Conservation (phyloP, 805 yeast genomes). For the Cyberlindnera japonica region DNA sequence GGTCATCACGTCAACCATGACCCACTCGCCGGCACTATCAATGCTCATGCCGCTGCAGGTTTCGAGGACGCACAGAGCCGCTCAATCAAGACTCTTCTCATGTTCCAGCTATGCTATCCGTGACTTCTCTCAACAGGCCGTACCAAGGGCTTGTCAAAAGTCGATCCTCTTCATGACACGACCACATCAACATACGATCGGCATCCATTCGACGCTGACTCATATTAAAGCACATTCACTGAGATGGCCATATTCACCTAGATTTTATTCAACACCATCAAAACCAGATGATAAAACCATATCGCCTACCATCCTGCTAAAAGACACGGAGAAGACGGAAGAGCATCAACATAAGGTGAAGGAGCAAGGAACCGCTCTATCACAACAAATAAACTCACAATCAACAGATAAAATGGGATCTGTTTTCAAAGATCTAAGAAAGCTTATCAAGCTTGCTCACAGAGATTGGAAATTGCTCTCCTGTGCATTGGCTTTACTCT, state of each 20-base stretch:
- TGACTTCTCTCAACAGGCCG: too few species aligned
- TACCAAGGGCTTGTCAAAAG: too few species aligned
- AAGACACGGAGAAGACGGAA: neutral
- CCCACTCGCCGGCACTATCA: neutral
- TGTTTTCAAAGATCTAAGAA: constrained; percentile 28
- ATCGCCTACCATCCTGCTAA: too few species aligned
- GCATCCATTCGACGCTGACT: neutral
- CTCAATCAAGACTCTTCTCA: neutral
- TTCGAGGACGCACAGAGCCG: neutral
- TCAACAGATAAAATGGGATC: constrained; percentile 6
- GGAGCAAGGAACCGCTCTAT: too few species aligned
- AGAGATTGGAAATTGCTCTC: constrained; percentile 43
- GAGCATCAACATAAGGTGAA: neutral
- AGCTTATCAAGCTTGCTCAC: constrained; percentile 41
- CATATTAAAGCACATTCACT: neutral
- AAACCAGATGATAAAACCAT: neutral
- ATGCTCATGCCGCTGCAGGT: neutral
- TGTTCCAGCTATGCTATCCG: neutral
- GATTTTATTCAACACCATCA: neutral
- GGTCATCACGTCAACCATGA: neutral
- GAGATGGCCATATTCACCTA: too few species aligned
- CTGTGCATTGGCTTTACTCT: constrained; percentile 40
- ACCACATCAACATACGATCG: too few species aligned
- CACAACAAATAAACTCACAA: neutral
- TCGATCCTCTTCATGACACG: too few species aligned